Evolutionary conservation across 768 basidiomycete genomes (phyloP).

Genomic region (Coprinellus aureogranulatus): DNA sequence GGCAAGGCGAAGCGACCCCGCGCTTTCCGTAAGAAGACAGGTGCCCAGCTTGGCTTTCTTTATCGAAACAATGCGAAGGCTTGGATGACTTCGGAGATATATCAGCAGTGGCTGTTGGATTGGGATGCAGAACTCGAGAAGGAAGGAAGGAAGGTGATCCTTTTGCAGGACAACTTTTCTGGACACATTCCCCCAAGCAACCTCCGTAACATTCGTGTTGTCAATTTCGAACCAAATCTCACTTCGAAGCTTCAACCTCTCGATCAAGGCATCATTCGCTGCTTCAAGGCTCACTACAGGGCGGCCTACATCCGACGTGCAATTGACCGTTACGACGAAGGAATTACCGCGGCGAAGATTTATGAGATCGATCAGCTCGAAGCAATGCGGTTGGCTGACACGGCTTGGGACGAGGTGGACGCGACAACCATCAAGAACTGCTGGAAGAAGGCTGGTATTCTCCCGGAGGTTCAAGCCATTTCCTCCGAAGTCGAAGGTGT

Average conservation of each 20-base stretch:
- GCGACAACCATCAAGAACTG: conserved; percentile 34
- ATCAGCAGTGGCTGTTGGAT: conserved; percentile 31
- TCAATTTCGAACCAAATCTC: conserved; percentile 34
- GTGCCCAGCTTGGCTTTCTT: conserved; percentile 29
- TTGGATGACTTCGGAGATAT: conserved; percentile 36
- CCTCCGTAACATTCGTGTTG: conserved; percentile 23
- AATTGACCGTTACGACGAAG: conserved; percentile 28
- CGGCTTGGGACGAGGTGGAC: conserved; percentile 33
- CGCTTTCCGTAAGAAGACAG: conserved; percentile 27
- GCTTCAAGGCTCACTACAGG: conserved; percentile 31
- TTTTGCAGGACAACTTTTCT: conserved; percentile 32
- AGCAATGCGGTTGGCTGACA: conserved; percentile 32
- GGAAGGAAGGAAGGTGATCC: conserved; percentile 24
- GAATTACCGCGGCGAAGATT: conserved; percentile 28
- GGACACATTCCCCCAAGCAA: conserved; percentile 22
- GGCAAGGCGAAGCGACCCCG: conserved; percentile 29
- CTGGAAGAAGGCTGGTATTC: conserved; percentile 36
- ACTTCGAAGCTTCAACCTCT: conserved; percentile 35
- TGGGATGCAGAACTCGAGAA: conserved; percentile 28
- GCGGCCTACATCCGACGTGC: conserved; percentile 21
- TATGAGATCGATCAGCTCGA: conserved; percentile 38
- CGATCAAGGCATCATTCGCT: conserved; percentile 34
- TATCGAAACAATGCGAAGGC: conserved; percentile 37
- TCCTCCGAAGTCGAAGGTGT: conserved; percentile 8
- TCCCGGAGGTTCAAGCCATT: conserved; percentile 14